A percentile compares a stretch with the other conserved stretches of the same genome.
Evolutionary conservation across 2,329 filamentous ascomycete genomes (phyloP).

Genomic region (Epichloe gansuensis): DNA sequence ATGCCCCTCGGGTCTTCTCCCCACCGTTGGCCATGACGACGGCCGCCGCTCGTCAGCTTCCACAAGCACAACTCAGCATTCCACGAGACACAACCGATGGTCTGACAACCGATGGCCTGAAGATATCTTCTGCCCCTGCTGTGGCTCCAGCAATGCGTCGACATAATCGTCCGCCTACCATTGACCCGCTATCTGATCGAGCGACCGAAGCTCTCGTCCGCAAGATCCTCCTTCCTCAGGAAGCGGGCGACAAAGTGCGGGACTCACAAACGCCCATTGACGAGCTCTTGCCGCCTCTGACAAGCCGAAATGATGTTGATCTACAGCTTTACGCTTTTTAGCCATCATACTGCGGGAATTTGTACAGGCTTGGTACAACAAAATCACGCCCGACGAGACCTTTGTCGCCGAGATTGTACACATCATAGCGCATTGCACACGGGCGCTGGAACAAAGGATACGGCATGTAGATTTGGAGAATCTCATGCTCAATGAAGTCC

Average conservation of each 20-base stretch:
- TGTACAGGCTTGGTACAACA: constrained; percentile 84
- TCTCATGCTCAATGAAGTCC: constrained; percentile 77
- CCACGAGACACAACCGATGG: constrained; percentile 5
- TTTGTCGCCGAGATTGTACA: constrained; percentile 83
- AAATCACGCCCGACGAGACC: constrained; percentile 79
- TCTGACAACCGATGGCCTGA: constrained; percentile 1
- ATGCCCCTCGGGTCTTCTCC: constrained; percentile 5
- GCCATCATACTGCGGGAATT: constrained; percentile 84
- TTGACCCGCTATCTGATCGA: constrained; percentile 57
- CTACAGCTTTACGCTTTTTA: constrained; percentile 80
- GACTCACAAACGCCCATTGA: constrained; percentile 48
- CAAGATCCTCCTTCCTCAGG: constrained; percentile 69
- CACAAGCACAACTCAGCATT: constrained; percentile 6
- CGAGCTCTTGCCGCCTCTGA: constrained; percentile 77
- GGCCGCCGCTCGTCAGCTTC: constrained; percentile 7
- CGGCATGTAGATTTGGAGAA: constrained; percentile 73
- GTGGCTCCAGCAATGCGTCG: constrained; percentile 18
- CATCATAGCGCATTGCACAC: constrained; percentile 83
- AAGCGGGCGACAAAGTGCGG: constrained; percentile 44
- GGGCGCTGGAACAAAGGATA: constrained; percentile 75
- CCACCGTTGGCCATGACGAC: constrained; percentile 15
- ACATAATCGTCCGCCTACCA: constrained; percentile 20
- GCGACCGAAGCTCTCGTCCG: constrained; percentile 74
- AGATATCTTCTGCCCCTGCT: constrained; percentile 9
- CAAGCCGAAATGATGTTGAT: constrained; percentile 88